Evolutionary conservation across 768 basidiomycete species (phyloP), one percentile per base, ranked within the genome.

Genomic region (Hypholoma sublateritium): DNA sequence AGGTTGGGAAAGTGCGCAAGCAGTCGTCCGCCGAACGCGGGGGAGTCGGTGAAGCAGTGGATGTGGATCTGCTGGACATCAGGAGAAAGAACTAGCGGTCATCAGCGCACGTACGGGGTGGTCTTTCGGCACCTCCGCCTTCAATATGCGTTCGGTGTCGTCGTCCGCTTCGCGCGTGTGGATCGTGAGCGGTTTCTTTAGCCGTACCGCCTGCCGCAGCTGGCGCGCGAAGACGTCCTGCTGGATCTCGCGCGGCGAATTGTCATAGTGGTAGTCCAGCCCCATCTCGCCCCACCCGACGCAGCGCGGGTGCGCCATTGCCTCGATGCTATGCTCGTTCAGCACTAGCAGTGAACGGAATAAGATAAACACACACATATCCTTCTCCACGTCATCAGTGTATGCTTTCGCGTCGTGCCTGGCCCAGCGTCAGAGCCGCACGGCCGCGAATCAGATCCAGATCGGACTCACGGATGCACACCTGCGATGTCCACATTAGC

Each of bases 221-320:
- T 95, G 93, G 8, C 87, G 75, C 1, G 71, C 68, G 49, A 95
- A 86, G 11, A 92, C 83, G 0, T 72, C 72, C 53, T 79, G 84
- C 64, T 95, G 93, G 1, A 86, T 63, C 0, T 82, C 79, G 9
- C 87, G 82, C 0, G 91, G 89, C 0, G 90, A 89, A 59, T 84
- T 79, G 70, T 90, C 84, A 69, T 93, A 91, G 68, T 93, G 89
- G 62, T 91, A 93, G 59, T 94, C 92, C 12, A 92, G 79, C 0
- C 93, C 91, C 55, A 93, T 93, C 65, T 95, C 93, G 0, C 93
- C 93, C 86, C 88, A 89, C 3, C 91, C 90, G 6, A 94, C 91
- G 64, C 91, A 93, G 11, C 87, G 83, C 1, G 90, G 88, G 62
- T 93, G 91, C 0, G 75, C 44, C 83, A 92, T 89, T 2, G 91